Base-by-base conservation (phyloP, 2,329 filamentous ascomycete species). In the Verticillium albo-atrum region DNA sequence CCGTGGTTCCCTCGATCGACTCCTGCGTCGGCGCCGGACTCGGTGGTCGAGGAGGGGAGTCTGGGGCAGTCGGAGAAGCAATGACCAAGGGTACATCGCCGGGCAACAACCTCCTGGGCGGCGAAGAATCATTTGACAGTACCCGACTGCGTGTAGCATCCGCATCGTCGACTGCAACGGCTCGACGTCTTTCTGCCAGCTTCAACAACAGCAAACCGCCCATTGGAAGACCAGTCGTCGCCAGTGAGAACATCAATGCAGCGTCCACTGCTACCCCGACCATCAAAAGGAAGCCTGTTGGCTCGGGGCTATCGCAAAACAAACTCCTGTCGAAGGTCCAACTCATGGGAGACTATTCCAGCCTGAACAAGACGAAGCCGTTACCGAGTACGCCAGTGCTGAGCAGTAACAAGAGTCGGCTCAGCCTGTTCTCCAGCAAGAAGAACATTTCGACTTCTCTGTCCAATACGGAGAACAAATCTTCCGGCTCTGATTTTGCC, bases 1-100 rank as follows among this genome's bases (percentile, higher is more conserved):
- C 68, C 54, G 67, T 77, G 35, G 71, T 77, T 14, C 65, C 70
- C 4, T 66, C 66, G 30, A 75, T 77, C 62, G 66, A 72, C 6
- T 47, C 42, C n/a, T 47, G 42, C n/a, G 42, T 14, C 5, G 42
- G n/a, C 2, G 3, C 9, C 25, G 9, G 7, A 12, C n/a, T 25
- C n/a, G n/a, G 30, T 3, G 9, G 1, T 14, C 30, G 4, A 9
- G 2, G 14, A 32, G 30, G 30, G 30, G 10, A 32, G 3, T 14
- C 14, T 14, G 30, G 14, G 30, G 30, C 14, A 32, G 30, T 14
- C 9, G 30, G 30, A 14, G 9, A 32, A 32, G 30, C 30, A 32
- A 9, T 3, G 9, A 14, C 9, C 2, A 14, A 10, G 10, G 14
- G 9, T 3, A 32, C 30, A 10, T 14, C 14, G 6, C 30, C 30